Evolutionary conservation across 192 early-diverging fungal genomes (phyloP), one percentile per base, ranked within the genome.

Genomic region (Podila minutissima): DNA sequence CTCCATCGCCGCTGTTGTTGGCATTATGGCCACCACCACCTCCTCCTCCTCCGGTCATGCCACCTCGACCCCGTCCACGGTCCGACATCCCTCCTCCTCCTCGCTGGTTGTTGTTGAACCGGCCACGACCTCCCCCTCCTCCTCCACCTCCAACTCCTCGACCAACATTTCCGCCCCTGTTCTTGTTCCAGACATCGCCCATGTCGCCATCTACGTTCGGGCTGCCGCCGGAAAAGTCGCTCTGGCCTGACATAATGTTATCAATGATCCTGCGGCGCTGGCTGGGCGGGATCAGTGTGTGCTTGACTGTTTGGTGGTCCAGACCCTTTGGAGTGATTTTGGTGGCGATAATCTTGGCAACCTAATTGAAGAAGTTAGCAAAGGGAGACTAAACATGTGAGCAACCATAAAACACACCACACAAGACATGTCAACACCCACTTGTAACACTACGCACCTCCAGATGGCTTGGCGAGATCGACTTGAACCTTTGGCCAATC

Each of bases 401-500:
- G 53, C 46, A 64, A 71, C 24, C 26, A 59, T 59, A 66, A 66
- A 33, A 66, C 37, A 66, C 17, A 59, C 46, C 49, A 66, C 2
- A 66, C 37, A 66, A 55, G 15, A 17, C 41, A 17, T 46, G 1
- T 4, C 41, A 46, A 46, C 41, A 1, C 12, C 15, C 12, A 17
- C 0, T 4, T 17, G 15, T 4, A 13, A 12, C 3, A 46, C 12
- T 1, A 41, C 41, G 13, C 64, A 79, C 77, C 57, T 61, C 62
- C 5, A 53, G 51, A 65, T 81, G 77, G 9, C 71, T 69, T 3
- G 32, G 60, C 4, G 77, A 81, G 0, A 81, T 62, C 10, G 77
- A 69, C 49, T 81, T 81, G 67, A 81, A 81, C 50, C 77, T 71
- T 33, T 81, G 77, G 13, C 71, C 77, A 60, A 81, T 69, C 77